Evolutionary conservation across 441 rosid species (phyloP), one percentile per base, ranked within the genome.

Genomic region (Gossypium davidsonii): DNA sequence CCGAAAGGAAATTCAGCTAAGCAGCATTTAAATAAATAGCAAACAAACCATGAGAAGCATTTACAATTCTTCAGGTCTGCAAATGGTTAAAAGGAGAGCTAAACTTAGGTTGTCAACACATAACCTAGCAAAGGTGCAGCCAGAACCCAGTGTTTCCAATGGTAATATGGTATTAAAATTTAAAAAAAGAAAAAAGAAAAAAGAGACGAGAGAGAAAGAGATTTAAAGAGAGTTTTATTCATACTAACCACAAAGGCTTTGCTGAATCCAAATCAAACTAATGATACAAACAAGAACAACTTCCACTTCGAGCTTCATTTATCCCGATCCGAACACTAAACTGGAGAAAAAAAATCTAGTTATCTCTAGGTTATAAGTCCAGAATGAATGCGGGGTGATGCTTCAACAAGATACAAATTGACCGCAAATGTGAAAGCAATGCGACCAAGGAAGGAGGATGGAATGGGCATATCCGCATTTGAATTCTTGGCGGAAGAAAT

Each of bases 241-340:
- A 72, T 76, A 85, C 87, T 85, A 72, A 93, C 98, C 94, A 76
- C 90, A 85, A 78, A 85, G 76, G 78, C 87, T 80, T 70, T 51
- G 90, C 60, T 80, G 91, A 81, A 90, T 28, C 79, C 82, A 75
- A 77, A 87, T 77, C 73, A 90, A 77, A 67, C 82, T 20, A 70
- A 83, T 51, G 59, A 90, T 77, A 81, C 76, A 81, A 67, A 74
- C 73, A 77, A 90, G 76, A 17, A 72, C 74, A 12, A 80, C 79
- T 82, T 76, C 78, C 72, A 79, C 80, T 75, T 74, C 83, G 66
- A 81, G 82, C 91, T 82, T 91, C 91, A 85, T 90, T 76, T 84
- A 75, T 75, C 69, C 72, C 72, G 74, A 77, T 76, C 78, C 77
- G 74, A 66, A 68, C 82, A 66, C 76, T 75, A 67, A 52, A 72